phyloP scores from a whole-genome alignment of 2,329 filamentous ascomycete species.

The Cercospora nicotianae region DNA sequence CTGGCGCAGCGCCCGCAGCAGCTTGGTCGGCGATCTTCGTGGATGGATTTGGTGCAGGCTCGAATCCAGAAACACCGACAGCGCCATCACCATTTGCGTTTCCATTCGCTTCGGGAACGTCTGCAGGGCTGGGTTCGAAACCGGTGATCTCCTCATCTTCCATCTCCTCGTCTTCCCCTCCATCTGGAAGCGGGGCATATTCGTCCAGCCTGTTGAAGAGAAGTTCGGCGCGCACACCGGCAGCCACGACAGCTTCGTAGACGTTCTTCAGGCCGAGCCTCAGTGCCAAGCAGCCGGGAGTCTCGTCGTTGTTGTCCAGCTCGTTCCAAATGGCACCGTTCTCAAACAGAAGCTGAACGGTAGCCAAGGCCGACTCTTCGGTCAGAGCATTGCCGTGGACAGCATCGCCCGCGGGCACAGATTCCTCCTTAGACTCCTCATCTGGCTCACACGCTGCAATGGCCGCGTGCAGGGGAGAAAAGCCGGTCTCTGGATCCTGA shows the following conservation, averaged over 20 bases:
- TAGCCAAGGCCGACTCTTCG: conserved; percentile 64
- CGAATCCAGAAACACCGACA: conserved; percentile 32
- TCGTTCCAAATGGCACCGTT: conserved; percentile 98
- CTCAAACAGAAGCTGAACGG: conserved; percentile 74
- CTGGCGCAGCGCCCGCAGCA: conserved; percentile 28
- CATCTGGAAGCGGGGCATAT: conserved; percentile 70
- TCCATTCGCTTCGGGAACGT: conserved; percentile 22
- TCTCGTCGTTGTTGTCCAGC: conserved; percentile 80
- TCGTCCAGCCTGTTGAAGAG: conserved; percentile 78
- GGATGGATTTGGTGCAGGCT: conserved; percentile 38
- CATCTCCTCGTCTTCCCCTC: conserved; percentile 52
- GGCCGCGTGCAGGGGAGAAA: conserved; percentile 84
- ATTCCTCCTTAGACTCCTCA: conserved; percentile 38
- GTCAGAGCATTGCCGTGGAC: conserved; percentile 38
- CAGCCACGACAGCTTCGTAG: conserved; percentile 82
- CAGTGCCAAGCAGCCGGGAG: conserved; percentile 81
- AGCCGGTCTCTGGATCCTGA: conserved; percentile 81
- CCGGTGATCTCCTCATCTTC: conserved; percentile 38
- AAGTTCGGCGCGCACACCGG: conserved; percentile 86
- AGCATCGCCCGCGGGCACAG: conserved; percentile 37
- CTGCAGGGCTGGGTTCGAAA: conserved; percentile 35
- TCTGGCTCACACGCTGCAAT: conserved; percentile 63
- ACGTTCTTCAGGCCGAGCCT: conserved; percentile 66
- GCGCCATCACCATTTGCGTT: conserved; percentile 24
- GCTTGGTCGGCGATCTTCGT: conserved; percentile 32